A percentile compares a stretch with the other conserved stretches of the same genome.
phyloP scores from a whole-genome alignment of 106 monocot species.

The Posidonia australis region DNA sequence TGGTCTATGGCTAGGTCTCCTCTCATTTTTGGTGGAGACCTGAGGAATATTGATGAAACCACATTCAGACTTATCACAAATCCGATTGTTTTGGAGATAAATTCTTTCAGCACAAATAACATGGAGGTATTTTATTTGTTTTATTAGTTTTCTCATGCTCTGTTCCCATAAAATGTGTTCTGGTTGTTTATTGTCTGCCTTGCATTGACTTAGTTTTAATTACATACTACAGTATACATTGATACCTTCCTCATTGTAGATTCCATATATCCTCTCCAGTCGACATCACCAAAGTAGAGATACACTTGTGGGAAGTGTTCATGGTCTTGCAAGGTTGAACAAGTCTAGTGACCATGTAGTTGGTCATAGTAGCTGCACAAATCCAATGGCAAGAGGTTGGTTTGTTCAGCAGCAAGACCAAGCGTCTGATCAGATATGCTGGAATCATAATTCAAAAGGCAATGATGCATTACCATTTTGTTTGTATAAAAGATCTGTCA shows the following conservation, averaged over 20 bases:
- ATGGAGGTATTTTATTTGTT: constrained; percentile 44
- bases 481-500: too few species aligned
- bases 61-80: constrained; percentile 71
- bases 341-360: constrained; percentile 10
- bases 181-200: too few species aligned
- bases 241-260: not conserved
- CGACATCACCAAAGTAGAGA: constrained; percentile 4
- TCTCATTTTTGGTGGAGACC: constrained; percentile 94
- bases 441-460: too few species aligned
- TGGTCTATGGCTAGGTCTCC: constrained; percentile 96
- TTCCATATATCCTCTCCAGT: not conserved
- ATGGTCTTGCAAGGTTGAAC: not conserved
- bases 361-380: constrained; percentile 36
- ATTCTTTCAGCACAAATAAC: constrained; percentile 67
- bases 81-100: constrained; percentile 69
- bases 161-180: too few species aligned
- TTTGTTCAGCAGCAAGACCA: constrained; percentile 5
- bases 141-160: not conserved
- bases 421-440: constrained; percentile 40
- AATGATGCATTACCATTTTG: too few species aligned
- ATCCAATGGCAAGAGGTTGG: constrained; percentile 56
- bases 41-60: constrained; percentile 43
- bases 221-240: not conserved
- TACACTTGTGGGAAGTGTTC: not conserved
- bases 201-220: too few species aligned